Evolutionary conservation across 2,329 filamentous ascomycete genomes (phyloP).

Genomic region (Fusarium papillatum): DNA sequence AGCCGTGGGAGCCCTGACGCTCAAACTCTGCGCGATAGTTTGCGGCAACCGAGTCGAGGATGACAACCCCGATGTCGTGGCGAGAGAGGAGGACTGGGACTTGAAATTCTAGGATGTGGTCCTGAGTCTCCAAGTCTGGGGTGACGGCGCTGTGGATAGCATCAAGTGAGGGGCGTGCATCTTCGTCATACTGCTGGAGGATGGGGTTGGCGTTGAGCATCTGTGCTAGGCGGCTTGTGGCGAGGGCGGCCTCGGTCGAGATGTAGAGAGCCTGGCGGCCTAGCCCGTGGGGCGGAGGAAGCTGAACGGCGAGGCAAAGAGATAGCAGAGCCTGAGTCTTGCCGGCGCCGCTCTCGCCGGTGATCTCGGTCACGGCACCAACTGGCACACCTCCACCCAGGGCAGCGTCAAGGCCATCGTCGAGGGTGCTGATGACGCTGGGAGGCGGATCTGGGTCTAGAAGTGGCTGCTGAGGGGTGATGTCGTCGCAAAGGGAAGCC

Average conservation of each 20-base stretch:
- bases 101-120: constrained; percentile 94
- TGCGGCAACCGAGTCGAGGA: constrained; percentile 93
- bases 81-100: constrained; percentile 86
- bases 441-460: constrained; percentile 10
- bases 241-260: constrained; percentile 89
- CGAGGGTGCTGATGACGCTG: constrained; percentile 80
- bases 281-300: constrained; percentile 80
- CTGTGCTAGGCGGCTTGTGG: constrained; percentile 85
- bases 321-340: constrained; percentile 95
- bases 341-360: constrained; percentile 92
- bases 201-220: constrained; percentile 78
- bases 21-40: constrained; percentile 96
- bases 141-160: constrained; percentile 85
- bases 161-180: constrained; percentile 73
- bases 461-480: constrained; percentile 50
- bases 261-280: constrained; percentile 88
- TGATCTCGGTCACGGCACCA: constrained; percentile 88
- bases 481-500: constrained; percentile 75
- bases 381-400: constrained; percentile 86
- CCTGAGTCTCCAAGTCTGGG: constrained; percentile 92
- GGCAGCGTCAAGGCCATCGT: constrained; percentile 75
- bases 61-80: constrained; percentile 83
- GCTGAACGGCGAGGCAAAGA: constrained; percentile 86
- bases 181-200: constrained; percentile 56
- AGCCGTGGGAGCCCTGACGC: constrained; percentile 60